Evolutionary conservation across 805 yeast species (phyloP).

Genomic region (Wickerhamiella qilinensis): DNA sequence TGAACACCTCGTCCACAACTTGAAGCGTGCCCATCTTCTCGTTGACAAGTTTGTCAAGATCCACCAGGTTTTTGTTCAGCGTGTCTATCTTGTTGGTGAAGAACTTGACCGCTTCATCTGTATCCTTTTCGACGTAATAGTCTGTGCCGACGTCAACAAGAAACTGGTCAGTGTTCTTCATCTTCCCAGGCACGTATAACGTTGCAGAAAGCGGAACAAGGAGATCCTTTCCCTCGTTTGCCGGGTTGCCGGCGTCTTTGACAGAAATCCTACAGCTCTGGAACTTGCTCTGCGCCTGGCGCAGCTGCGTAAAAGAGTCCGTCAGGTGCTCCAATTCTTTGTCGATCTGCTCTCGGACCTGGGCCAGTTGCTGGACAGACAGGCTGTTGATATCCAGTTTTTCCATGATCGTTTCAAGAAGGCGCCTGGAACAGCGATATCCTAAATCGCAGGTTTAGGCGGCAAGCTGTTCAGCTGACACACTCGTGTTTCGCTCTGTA

Average conservation of each 20-base stretch:
- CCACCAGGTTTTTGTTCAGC: slow-evolving; percentile 52
- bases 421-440: no score
- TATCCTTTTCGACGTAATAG: slow-evolving; percentile 70
- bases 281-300: slow-evolving; percentile 67
- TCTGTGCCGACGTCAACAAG: slow-evolving; percentile 95
- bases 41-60: slow-evolving; percentile 56
- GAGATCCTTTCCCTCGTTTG: slow-evolving; percentile 33
- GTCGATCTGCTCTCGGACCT: slow-evolving; percentile 68
- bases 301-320: slow-evolving; percentile 67
- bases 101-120: slow-evolving; percentile 49
- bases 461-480: no score
- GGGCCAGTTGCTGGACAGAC: slow-evolving; percentile 69
- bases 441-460: no score
- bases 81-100: slow-evolving; percentile 61
- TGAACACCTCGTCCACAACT: slow-evolving; percentile 33
- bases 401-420: background rate
- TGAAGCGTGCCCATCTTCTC: slow-evolving; percentile 54
- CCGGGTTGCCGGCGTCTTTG: slow-evolving; percentile 30
- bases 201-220: slow-evolving; percentile 83
- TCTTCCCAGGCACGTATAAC: slow-evolving; percentile 73
- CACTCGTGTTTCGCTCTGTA: no score
- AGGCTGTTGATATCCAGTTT: slow-evolving; percentile 22
- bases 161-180: slow-evolving; percentile 47
- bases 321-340: slow-evolving; percentile 76
- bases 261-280: slow-evolving; percentile 66